Percentiles rank a stretch among this genome's conserved stretches.
phyloP scores from a whole-genome alignment of 1,284 basidiomycete species.

The Sanghuangporus baumii region DNA sequence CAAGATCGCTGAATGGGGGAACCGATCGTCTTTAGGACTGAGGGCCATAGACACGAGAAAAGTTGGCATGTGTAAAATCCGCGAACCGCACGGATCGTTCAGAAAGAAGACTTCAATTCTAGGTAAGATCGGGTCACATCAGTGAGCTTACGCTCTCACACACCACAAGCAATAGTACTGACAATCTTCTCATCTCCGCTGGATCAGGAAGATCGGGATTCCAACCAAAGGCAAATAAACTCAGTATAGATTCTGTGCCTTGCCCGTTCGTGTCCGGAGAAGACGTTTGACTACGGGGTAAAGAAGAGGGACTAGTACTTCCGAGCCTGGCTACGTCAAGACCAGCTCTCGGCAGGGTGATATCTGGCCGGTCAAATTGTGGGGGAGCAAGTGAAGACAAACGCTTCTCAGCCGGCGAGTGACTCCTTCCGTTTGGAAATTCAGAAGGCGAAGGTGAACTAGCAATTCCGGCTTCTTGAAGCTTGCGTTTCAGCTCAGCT shows the following conservation, averaged over 20 bases:
- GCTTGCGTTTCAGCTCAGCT: constrained; percentile 60
- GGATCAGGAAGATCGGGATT: constrained; percentile 76
- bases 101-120: constrained; percentile 79
- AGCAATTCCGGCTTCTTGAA: constrained; percentile 42
- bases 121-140: constrained; percentile 8
- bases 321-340: constrained; percentile 10
- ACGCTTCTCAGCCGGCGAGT: constrained; percentile 8
- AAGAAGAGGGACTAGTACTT: constrained; percentile 44
- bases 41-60: constrained; percentile 71
- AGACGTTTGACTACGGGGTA: constrained; percentile 32
- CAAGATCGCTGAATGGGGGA: constrained; percentile 76
- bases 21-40: constrained; percentile 67
- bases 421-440: background rate
- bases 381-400: constrained; percentile 14
- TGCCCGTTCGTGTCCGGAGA: constrained; percentile 22
- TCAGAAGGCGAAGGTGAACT: constrained; percentile 13
- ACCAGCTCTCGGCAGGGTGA: constrained; percentile 16
- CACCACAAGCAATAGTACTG: constrained; percentile 25
- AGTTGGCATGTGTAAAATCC: constrained; percentile 72
- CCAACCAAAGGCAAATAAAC: constrained; percentile 71
- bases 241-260: constrained; percentile 48
- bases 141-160: constrained; percentile 6
- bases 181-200: constrained; percentile 68
- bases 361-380: constrained; percentile 14
- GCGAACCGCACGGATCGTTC: constrained; percentile 76